Evolutionary conservation across 345 rosid genomes (phyloP).

Genomic region (Barbarea vulgaris): DNA sequence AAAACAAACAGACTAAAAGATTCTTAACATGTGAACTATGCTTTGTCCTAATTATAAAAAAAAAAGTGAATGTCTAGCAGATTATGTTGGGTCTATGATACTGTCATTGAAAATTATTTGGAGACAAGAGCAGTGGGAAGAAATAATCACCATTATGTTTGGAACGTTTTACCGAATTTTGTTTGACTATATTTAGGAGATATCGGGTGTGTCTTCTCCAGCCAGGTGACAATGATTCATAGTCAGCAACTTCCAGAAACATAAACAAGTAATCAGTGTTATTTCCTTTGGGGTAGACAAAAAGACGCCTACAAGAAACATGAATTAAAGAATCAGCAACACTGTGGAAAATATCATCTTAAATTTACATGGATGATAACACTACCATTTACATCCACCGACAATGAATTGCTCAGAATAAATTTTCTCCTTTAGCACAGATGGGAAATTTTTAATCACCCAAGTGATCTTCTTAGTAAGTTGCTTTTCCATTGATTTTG

Average conservation of each 20-base stretch:
- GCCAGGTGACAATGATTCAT: slow-evolving; percentile 58
- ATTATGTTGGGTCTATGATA: background rate
- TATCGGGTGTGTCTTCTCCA: slow-evolving; percentile 77
- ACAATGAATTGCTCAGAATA: background rate
- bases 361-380: background rate
- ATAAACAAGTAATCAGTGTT: slow-evolving; percentile 66
- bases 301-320: slow-evolving; percentile 54
- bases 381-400: background rate
- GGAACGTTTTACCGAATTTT: slow-evolving; percentile 11
- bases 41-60: too few species aligned
- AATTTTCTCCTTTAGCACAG: background rate
- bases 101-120: background rate
- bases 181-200: slow-evolving; percentile 65
- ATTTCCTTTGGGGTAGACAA: slow-evolving; percentile 70
- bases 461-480: background rate
- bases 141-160: slow-evolving; percentile 9
- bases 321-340: background rate
- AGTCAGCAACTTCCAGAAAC: slow-evolving; percentile 75
- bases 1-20: background rate
- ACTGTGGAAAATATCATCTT: background rate
- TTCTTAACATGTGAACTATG: too few species aligned
- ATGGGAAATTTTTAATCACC: background rate
- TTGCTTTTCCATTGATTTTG: background rate
- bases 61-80: too few species aligned
- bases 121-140: background rate